Evolutionary conservation across 2,329 filamentous ascomycete species (phyloP), one percentile per base, ranked within the genome.

Genomic region (Alternaria gansuensis): DNA sequence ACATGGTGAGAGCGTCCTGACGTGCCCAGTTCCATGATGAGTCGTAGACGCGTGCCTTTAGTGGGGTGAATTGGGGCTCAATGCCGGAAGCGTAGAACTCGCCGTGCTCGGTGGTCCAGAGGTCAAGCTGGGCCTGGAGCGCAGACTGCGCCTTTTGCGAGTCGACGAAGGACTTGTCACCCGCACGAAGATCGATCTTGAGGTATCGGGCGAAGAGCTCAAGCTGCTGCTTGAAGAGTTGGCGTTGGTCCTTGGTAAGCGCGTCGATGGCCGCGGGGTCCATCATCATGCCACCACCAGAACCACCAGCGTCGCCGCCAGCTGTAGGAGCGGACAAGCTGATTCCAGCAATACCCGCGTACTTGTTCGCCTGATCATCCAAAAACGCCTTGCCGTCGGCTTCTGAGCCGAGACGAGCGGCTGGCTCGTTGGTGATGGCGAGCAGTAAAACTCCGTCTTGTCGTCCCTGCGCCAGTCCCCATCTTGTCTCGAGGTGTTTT

Each of bases 11-110:
- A 28, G 94, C 95, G 78, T 99, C 95, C 77, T 99, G 95, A 51
- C 95, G 90, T 62, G 93, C 95, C 95, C 95, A 99, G 79, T 99
- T 99, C 95, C 95, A 99, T 0, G 93, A 96, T 0, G 95, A 98
- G 78, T 99, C 95, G 81, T 99, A 99, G 9, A 95, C 89, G 75
- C 95, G 90, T 31, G 95, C 95, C 80, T 99, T 99, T 63, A 98
- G 87, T 4, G 92, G 83, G 74, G 91, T 96, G 81, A 99, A 99
- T 21, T 93, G 89, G 10, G 95, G 95, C 78, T 96, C 92, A 65
- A 99, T 98, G 51, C 95, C 95, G 26, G 91, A 83, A 23, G 95
- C 95, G 75, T 99, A 99, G 79, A 97, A 92, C 64, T 99, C 95
- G 60, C 95, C 95, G 73, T 99, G 95, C 79, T 99, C 95, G 3